Percentiles rank a stretch among this genome's conserved stretches.
These are phyloP conservation scores for Iris pallida DNA, from an alignment of 116 monocot genomes.

Conservation along the genomic window DNA sequence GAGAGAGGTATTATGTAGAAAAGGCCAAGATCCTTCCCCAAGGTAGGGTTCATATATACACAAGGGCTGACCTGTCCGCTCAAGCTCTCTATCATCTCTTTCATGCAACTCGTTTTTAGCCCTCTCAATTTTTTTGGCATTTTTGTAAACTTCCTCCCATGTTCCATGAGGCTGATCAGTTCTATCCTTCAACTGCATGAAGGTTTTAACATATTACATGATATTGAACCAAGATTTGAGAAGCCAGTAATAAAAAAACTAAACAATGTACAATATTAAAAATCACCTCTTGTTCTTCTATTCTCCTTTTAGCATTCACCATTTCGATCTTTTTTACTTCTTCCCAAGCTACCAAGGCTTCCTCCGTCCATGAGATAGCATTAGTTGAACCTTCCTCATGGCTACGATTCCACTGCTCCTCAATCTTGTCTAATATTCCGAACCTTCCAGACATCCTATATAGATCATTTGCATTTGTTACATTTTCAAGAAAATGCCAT, in stretches of 20 bases:
- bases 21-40: conserved; percentile 90
- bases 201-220: conserved; percentile 19
- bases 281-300: conserved; percentile 82
- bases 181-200: conserved; percentile 79
- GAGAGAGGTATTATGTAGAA: conserved; percentile 71
- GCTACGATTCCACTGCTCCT: conserved; percentile 51
- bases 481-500: conserved; percentile 57
- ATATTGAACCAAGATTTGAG: not conserved
- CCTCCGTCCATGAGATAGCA: conserved; percentile 24
- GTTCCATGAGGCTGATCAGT: conserved; percentile 73
- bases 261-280: conserved; percentile 11
- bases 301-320: conserved; percentile 36
- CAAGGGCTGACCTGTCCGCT: conserved; percentile 82
- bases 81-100: conserved; percentile 87
- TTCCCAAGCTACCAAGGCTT: conserved; percentile 62
- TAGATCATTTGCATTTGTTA: conserved; percentile 10
- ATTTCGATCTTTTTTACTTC: conserved; percentile 57
- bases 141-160: conserved; percentile 96
- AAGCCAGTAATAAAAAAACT: conserved; percentile 7
- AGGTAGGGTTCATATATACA: conserved; percentile 97
- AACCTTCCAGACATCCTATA: conserved; percentile 16
- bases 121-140: conserved; percentile 70
- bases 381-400: conserved; percentile 19
- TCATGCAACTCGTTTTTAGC: conserved; percentile 79
- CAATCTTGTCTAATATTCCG: conserved; percentile 45